Evolutionary conservation across 495 filamentous ascomycete species (phyloP).

Genomic region (Lophiotrema nucula): DNA sequence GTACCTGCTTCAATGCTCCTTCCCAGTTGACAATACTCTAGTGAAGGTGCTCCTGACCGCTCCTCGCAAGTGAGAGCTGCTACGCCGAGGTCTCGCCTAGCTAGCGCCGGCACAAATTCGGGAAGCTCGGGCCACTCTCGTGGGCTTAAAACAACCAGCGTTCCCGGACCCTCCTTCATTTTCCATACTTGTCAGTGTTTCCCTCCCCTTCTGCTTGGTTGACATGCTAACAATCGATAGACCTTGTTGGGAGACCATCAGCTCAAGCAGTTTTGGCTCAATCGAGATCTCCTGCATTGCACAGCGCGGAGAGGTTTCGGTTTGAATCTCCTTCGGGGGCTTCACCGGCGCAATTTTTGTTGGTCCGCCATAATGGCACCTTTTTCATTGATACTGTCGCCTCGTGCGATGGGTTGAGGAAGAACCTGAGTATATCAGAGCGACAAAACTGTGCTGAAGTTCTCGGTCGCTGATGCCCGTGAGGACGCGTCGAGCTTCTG

Average conservation of each 20-base stretch:
- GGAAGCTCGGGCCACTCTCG: no score
- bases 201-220: no score
- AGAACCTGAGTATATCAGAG: no score
- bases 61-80: no score
- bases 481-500: no score
- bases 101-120: no score
- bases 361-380: slow-evolving; percentile 51
- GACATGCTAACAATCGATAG: no score
- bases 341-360: slow-evolving; percentile 70
- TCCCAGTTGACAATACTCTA: neutral
- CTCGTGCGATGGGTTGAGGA: slow-evolving; percentile 46
- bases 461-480: no score
- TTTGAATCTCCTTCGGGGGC: slow-evolving; percentile 67
- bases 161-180: slow-evolving; percentile 40
- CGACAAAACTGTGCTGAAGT: no score
- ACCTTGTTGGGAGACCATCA: slow-evolving; percentile 64
- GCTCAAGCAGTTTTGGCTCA: slow-evolving; percentile 62
- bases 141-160: slow-evolving; percentile 32
- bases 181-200: slow-evolving; percentile 79
- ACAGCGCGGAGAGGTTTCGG: slow-evolving; percentile 67
- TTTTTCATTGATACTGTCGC: slow-evolving; percentile 55
- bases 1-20: slow-evolving; percentile 3
- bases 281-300: slow-evolving; percentile 70
- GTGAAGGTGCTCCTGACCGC: neutral
- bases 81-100: no score